Conservation (phyloP, 768 basidiomycete species). For the Lactifluus rugatus region DNA sequence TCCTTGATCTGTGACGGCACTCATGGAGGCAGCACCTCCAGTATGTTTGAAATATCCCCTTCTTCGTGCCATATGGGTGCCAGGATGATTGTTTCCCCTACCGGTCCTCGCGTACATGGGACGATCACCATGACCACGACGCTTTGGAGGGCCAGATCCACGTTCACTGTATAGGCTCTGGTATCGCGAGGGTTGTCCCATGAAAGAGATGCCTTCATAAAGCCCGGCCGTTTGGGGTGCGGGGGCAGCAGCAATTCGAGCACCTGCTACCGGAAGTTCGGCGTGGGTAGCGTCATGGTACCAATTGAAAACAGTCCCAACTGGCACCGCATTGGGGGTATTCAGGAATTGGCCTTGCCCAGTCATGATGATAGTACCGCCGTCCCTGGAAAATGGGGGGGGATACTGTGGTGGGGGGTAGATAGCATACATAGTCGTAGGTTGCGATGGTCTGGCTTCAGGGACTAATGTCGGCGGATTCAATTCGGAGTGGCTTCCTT, state of each 20-base stretch:
- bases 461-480: slow-evolving; percentile 1
- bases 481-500: slow-evolving; percentile 8
- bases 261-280: background rate
- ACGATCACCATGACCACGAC: slow-evolving; percentile 8
- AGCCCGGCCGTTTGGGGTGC: background rate
- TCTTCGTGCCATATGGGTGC: slow-evolving; percentile 4
- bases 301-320: slow-evolving; percentile 9
- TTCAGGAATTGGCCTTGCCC: background rate
- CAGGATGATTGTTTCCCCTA: background rate
- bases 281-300: slow-evolving; percentile 1
- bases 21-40: slow-evolving; percentile 15
- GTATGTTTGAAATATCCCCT: slow-evolving; percentile 7
- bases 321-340: background rate
- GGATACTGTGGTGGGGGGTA: slow-evolving; percentile 11
- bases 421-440: background rate
- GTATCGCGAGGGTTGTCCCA: background rate
- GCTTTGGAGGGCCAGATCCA: slow-evolving; percentile 6
- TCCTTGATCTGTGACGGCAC: slow-evolving; percentile 7
- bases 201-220: background rate
- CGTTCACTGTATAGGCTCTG: slow-evolving; percentile 1
- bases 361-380: background rate
- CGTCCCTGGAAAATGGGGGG: slow-evolving; percentile 1
- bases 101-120: background rate
- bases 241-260: background rate
- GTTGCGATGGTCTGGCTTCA: slow-evolving; percentile 1